Base-by-base conservation (phyloP, 1,284 basidiomycete species). In the Taiwanofungus camphoratus region DNA sequence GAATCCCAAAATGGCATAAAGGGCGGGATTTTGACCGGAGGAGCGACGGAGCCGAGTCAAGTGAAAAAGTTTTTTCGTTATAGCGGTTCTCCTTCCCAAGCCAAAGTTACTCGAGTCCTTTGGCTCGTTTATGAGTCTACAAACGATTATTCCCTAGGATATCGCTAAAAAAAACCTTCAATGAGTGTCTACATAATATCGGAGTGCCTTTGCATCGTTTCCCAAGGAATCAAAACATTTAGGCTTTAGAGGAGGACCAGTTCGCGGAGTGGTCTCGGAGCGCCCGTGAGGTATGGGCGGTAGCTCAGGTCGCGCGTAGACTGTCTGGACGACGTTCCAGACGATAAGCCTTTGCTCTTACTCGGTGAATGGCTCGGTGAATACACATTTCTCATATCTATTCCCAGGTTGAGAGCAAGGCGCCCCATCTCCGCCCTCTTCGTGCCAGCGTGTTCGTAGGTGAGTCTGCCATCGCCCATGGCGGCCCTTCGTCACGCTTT, bases 351-450 rank as follows among this genome's bases (percentile, higher is more conserved):
- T 44, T 45, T 53, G 51, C 52, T 57, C 52, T 73, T 69, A 76
- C 78, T 80, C 78, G 77, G 77, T 79, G 77, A 78, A 79, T 76
- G 74, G 67, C 73, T 77, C 72, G 73, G 71, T 74, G 71, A 71
- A 71, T 56, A 51, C 55, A 50, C 35, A 44, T 50, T 53, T 44
- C 46, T 54, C 51, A 49, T 51, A 50, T 51, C 16, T 55, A 52
- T 48, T 57, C 50, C 37, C 48, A 21, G 44, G 20, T 32, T 33
- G 42, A 19, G 27, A 11, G 11, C 44, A 31, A 39, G 40, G 42
- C 52, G 46, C 50, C 45, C 40, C 53, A 50, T 53, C 45, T 48
- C 49, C 53, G 53, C 51, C 44, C 51, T 52, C 49, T 46, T 33
- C 52, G 46, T 36, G 38, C 42, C 44, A 51, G 48, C 51, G 23